Evolutionary conservation across 208 protist species (phyloP), one percentile per base, ranked within the genome.

Genomic region (Leishmania major): DNA sequence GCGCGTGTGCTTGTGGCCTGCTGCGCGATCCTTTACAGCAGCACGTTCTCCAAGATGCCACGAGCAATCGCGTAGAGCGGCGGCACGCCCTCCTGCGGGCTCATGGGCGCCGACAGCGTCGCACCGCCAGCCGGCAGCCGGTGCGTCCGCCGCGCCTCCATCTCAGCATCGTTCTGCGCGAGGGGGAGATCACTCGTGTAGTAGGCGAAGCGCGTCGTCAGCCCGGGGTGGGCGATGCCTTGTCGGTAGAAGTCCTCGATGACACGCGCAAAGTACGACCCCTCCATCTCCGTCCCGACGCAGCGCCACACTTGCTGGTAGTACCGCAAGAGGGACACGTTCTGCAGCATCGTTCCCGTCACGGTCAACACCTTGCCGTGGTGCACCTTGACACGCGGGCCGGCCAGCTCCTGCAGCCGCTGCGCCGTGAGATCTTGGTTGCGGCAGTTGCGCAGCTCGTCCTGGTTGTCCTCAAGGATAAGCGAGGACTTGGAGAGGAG

Each of bases 201-300:
- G 91, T 97, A 98, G 43, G 92, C 89, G 80, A 97, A 97, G 64
- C 94, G 93, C 60, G 92, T 94, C 22, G 71, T 86, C 25, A 98
- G 84, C 53, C 89, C 78, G 15, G 75, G 78, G 62, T 90, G 79
- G 64, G 94, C 83, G 67, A 98, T 94, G 45, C 93, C 95, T 79
- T 93, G 92, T 3, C 92, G 91, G 75, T 93, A 93, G 62, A 94
- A 93, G 77, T 96, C 91, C 71, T 96, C 91, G 64, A 96, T 96
- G 55, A 93, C 92, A 8, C 94, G 89, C 4, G 92, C 94, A 86
- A 96, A 98, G 89, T 97, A 97, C 17, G 87, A 94, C 55, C 92
- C 94, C 87, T 98, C 93, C 95, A 98, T 98, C 85, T 98, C 95
- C 45, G 93, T 90, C 47, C 94, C 94, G 35, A 96, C 86, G 81